Percentiles rank a stretch among this genome's conserved stretches.
These are phyloP conservation scores for Neurospora sp. DNA, from an alignment of 495 filamentous ascomycete species.

Conservation along the genomic window DNA sequence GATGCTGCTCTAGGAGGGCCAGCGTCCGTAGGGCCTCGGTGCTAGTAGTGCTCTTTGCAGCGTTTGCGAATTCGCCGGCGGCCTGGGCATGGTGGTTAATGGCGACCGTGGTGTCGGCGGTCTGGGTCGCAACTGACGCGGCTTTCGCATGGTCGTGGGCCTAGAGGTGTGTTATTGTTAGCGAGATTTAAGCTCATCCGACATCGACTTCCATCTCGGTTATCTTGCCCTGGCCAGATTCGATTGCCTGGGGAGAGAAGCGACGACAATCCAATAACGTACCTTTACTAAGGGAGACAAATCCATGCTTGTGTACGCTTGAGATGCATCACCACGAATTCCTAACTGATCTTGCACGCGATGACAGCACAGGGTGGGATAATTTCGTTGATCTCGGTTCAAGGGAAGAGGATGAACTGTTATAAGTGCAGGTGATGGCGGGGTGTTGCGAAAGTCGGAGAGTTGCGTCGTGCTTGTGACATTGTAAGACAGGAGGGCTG, in stretches of 20 bases:
- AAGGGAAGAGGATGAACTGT: neutral
- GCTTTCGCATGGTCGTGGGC: slow-evolving; percentile 86
- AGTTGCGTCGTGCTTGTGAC: neutral
- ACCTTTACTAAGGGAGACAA: neutral
- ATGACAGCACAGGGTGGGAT: neutral
- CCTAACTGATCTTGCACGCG: neutral
- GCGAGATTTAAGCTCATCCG: neutral
- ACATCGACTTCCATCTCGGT: neutral
- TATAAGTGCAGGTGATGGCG: neutral
- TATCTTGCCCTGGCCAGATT: neutral
- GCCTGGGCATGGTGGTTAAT: slow-evolving; percentile 82
- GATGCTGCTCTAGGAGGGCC: slow-evolving; percentile 75
- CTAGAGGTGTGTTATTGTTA: slow-evolving; percentile 29
- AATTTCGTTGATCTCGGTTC: neutral
- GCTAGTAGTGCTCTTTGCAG: slow-evolving; percentile 63
- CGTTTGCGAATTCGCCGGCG: slow-evolving; percentile 80
- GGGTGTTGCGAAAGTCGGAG: neutral
- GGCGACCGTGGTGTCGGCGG: slow-evolving; percentile 65
- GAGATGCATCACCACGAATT: neutral
- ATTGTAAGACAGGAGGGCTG: neutral
- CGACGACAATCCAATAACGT: neutral
- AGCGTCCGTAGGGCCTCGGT: slow-evolving; percentile 77
- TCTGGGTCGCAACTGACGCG: slow-evolving; percentile 61
- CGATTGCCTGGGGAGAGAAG: neutral
- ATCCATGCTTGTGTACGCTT: neutral